Evolutionary conservation across 495 filamentous ascomycete species (phyloP), one percentile per base, ranked within the genome.

Genomic region (Neurospora sp.): DNA sequence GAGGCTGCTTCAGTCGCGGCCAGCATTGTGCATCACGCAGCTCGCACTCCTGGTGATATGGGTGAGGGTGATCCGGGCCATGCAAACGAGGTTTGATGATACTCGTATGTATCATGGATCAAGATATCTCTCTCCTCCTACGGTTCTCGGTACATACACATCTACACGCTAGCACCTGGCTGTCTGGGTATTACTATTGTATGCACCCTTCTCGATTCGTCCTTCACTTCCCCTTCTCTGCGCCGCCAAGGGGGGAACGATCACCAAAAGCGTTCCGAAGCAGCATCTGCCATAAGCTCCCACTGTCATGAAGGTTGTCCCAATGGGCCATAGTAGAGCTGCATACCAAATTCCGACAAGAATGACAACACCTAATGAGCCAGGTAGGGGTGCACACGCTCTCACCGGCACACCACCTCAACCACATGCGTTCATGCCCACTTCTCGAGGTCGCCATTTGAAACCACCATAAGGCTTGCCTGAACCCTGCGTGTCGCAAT

Each of bases 401-500:
- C 27, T 31, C 27, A 31, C 27, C 27, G 27, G 27, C 27, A 31
- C 27, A 31, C 27, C 27, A 31, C 22, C n/a, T 61, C 48, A 61
- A 31, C 48, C 48, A 31, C 22, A 61, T 31, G 48, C 22, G 53
- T 61, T 61, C 27, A 18, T 18, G 53, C 14, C 53, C 27, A 9
- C 53, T 61, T 35, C 53, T 65, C 27, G 53, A 65, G 22, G 27
- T 65, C 53, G 27, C 5, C 53, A 65, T 35, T 35, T 65, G 53
- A 65, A 65, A 65, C 27, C 53, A 65, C 53, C 71, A 70, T 69
- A 77, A 76, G 74, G 74, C 74, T 75, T 75, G 70, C 42, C 27
- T 70, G 69, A 61, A 40, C 53, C 74, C 71, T 75, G 78, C 40
- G 14, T 14, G 12, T 27, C 72, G 12, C 73, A 71, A 78, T 81